phyloP scores from a whole-genome alignment of 495 filamentous ascomycete species.

The Daldinia loculata region DNA sequence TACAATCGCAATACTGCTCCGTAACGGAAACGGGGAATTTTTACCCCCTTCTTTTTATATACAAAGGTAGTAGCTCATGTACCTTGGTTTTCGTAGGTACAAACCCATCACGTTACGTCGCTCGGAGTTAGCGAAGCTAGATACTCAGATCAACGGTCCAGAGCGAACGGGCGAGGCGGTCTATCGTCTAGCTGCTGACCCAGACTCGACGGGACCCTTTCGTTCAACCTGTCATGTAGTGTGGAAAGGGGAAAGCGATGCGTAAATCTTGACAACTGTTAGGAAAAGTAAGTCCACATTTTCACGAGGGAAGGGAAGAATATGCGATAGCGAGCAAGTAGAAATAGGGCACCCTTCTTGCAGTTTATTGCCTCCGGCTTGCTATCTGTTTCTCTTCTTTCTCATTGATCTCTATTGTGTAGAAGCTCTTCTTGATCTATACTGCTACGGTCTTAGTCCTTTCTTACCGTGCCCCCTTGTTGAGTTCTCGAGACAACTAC shows the following conservation, averaged over 20 bases:
- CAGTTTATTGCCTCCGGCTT: not conserved
- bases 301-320: constrained; percentile 33
- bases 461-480: constrained; percentile 1
- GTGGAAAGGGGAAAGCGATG: constrained; percentile 9
- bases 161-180: constrained; percentile 14
- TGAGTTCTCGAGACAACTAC: constrained; percentile 30
- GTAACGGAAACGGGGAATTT: not conserved
- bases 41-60: not conserved
- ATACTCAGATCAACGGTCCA: constrained; percentile 17
- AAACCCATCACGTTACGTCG: constrained; percentile 3
- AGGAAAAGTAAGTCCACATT: constrained; percentile 31
- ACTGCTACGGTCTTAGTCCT: not conserved
- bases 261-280: constrained; percentile 35
- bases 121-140: constrained; percentile 34
- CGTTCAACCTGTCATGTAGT: not conserved
- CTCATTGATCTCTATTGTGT: constrained; percentile 8
- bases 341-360: constrained; percentile 17
- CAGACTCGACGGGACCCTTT: not conserved
- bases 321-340: constrained; percentile 28
- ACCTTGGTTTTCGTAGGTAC: not conserved
- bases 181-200: constrained; percentile 8
- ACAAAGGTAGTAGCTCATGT: not conserved
- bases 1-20: not conserved
- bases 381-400: not conserved
- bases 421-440: not conserved